Conservation (phyloP, 1,139 yeast species). For the Magnusiomyces suaveolens region DNA sequence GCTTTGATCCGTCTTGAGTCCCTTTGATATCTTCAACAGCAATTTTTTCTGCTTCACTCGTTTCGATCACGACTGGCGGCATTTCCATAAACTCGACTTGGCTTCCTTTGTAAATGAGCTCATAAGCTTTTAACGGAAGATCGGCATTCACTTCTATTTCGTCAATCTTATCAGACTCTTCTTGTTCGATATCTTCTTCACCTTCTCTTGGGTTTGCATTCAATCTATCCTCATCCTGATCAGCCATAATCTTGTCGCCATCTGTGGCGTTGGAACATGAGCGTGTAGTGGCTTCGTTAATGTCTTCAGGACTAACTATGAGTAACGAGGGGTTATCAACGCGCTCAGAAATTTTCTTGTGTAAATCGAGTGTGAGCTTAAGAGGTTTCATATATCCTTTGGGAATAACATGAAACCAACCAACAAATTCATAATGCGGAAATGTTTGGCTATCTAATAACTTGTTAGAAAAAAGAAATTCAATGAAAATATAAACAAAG, state of each 20-base stretch:
- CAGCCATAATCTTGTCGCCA: conserved; percentile 9
- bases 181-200: background rate
- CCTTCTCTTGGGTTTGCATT: too few species aligned
- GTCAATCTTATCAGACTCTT: background rate
- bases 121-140: conserved; percentile 28
- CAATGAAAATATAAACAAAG: background rate
- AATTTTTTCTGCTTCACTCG: conserved; percentile 32
- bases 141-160: conserved; percentile 5
- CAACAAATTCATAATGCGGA: conserved; percentile 28
- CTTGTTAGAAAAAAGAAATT: conserved; percentile 9
- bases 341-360: conserved; percentile 18
- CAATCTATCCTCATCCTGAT: conserved; percentile 10
- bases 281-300: conserved; percentile 2
- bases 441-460: conserved; percentile 22
- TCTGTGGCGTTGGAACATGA: conserved; percentile 3
- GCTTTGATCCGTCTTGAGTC: conserved; percentile 11
- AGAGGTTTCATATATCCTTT: conserved; percentile 17
- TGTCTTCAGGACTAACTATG: conserved; percentile 18
- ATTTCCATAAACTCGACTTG: conserved; percentile 21
- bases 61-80: conserved; percentile 23
- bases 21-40: conserved; percentile 30
- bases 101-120: conserved; percentile 22
- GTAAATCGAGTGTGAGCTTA: conserved; percentile 18
- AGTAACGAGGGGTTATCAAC: conserved; percentile 19
- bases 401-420: conserved; percentile 27